Conservation (phyloP, 2,329 filamentous ascomycete genomes). For the Fusarium tanahbumbuense region DNA sequence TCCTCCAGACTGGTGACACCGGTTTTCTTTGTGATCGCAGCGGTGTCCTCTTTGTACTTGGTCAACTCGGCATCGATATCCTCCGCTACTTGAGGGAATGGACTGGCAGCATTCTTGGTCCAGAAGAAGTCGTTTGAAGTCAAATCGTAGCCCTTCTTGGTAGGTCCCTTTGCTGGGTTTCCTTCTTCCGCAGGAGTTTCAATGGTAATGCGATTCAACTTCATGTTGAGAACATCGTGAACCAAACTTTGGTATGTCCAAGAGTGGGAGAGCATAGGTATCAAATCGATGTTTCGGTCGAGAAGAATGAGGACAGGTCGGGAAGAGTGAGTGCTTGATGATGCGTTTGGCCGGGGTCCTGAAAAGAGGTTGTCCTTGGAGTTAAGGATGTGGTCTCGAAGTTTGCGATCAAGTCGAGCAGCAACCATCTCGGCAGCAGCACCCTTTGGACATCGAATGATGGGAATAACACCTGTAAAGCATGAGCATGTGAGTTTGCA, state of each 20-base stretch:
- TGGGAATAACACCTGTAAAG: constrained; percentile 81
- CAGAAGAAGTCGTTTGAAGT: constrained; percentile 95
- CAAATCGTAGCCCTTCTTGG: constrained; percentile 91
- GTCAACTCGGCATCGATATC: constrained; percentile 94
- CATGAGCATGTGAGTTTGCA: constrained; percentile 13
- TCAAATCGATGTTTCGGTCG: constrained; percentile 93
- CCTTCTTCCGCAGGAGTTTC: constrained; percentile 83
- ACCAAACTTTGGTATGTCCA: constrained; percentile 85
- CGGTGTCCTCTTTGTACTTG: constrained; percentile 94
- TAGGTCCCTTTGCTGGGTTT: constrained; percentile 77
- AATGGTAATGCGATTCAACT: constrained; percentile 92
- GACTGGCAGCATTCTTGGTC: constrained; percentile 88
- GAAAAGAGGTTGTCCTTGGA: constrained; percentile 98
- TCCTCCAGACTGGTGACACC: constrained; percentile 94
- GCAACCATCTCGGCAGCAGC: constrained; percentile 95
- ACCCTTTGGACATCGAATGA: constrained; percentile 93
- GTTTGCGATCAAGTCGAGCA: constrained; percentile 92
- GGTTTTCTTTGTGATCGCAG: constrained; percentile 93
- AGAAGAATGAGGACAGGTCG: constrained; percentile 92
- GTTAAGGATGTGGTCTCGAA: constrained; percentile 95
- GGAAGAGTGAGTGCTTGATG: constrained; percentile 72
- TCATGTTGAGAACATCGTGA: constrained; percentile 68
- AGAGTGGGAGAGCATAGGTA: constrained; percentile 98
- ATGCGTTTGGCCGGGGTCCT: constrained; percentile 66
- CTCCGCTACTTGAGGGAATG: constrained; percentile 95